phyloP scores from a whole-genome alignment of 306 rosid species.

The Prunus dulcis region DNA sequence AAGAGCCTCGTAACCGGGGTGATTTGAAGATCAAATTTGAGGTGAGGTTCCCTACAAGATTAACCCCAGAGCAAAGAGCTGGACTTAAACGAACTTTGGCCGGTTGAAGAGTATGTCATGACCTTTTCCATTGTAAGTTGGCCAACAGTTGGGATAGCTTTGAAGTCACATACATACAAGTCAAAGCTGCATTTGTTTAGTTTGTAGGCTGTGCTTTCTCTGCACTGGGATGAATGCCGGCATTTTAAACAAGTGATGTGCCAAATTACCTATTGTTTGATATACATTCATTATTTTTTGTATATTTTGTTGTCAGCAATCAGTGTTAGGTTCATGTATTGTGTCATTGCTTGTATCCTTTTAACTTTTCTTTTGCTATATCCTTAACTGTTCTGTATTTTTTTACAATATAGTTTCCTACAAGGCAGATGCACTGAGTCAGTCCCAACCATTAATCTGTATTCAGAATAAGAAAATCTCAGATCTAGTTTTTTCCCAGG shows the following conservation, averaged over 20 bases:
- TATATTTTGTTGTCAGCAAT: background rate
- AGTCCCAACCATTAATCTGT: background rate
- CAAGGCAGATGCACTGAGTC: background rate
- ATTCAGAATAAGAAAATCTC: background rate
- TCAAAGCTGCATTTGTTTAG: too few relatives aligned
- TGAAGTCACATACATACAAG: slow-evolving; percentile 3
- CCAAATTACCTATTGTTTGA: too few relatives aligned
- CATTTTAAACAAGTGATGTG: too few relatives aligned
- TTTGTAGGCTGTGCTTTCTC: too few relatives aligned
- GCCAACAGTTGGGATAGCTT: slow-evolving; percentile 10
- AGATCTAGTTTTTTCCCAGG: background rate
- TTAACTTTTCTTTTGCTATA: too few relatives aligned
- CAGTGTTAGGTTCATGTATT: background rate
- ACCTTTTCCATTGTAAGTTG: background rate
- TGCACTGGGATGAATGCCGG: too few relatives aligned
- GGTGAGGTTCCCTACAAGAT: slow-evolving; percentile 65
- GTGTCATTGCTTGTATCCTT: too few relatives aligned
- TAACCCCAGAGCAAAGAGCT: slow-evolving; percentile 69
- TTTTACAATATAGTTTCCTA: background rate
- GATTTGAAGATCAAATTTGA: slow-evolving; percentile 82
- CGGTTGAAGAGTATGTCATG: slow-evolving; percentile 21
- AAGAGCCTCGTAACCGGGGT: slow-evolving; percentile 70
- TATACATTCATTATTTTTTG: background rate
- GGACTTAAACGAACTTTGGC: slow-evolving; percentile 64
- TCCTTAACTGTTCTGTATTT: background rate